Base-by-base conservation (phyloP, 805 yeast species). In the Saccharomycopsis olivae region DNA sequence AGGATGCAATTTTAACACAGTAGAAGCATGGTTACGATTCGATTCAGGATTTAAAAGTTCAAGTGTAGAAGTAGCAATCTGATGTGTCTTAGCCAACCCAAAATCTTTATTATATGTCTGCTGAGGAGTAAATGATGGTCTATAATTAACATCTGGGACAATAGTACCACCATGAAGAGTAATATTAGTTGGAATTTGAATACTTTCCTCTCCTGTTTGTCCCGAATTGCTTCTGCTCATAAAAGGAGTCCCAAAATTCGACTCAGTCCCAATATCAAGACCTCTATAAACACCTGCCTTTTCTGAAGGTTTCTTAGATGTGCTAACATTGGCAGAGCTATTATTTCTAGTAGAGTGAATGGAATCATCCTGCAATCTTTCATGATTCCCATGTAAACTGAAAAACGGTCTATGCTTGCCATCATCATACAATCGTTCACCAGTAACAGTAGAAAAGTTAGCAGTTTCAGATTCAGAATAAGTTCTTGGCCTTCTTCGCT, bases 391-490 rank as follows among this genome's bases (percentile, higher is more conserved):
- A 29, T 45, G 42, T 14, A 45, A 34, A 29, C 43, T 36, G 21
- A 35, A 52, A 29, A 52, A 58, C 2, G 76, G 72, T 33, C 78
- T 57, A 42, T 72, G 69, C 33, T 59, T 60, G 33, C 68, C 67
- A 52, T 74, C 79, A 51, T 73, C 76, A 47, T 55, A 69, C 43
- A 72, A 53, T 33, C 80, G 53, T 36, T 66, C 68, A 4, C 82
- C 81, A 1, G 75, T 71, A 33, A 61, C 56, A 24, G 59, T 60
- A 49, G 74, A 73, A 55, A 75, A 79, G 44, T 75, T 75, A 27
- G 69, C 67, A 30, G 73, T 69, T 50, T 78, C 87, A 17, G 69
- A 70, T 47, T 78, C 87, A 2, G 86, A 78, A 51, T 69, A 77
- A 0, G 77, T 74, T 50, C 80, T 36, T 3, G 38, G 35, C 16